phyloP scores from a whole-genome alignment of 257 asterid genomes.

The Solanum gracilifrons region DNA sequence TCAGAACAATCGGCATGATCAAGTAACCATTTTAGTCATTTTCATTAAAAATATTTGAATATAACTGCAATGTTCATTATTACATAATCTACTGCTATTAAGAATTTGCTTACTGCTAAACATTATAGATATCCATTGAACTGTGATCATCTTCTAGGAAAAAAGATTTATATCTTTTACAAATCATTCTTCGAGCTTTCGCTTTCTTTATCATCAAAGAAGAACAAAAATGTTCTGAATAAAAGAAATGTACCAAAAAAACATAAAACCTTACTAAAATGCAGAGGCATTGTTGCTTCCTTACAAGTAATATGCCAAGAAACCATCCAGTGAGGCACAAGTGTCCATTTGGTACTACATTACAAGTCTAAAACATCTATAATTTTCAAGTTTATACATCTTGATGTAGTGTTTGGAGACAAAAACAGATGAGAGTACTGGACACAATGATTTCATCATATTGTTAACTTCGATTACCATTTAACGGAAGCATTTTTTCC shows the following conservation, averaged over 20 bases:
- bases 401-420: too few species aligned
- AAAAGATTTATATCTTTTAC: not conserved
- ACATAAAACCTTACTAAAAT: not conserved
- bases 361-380: too few species aligned
- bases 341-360: too few species aligned
- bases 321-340: not conserved
- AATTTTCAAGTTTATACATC: too few species aligned
- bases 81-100: not conserved
- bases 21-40: not conserved
- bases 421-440: too few species aligned
- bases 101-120: not conserved
- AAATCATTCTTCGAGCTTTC: not conserved
- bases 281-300: not conserved
- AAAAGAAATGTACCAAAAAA: too few species aligned
- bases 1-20: not conserved
- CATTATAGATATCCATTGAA: not conserved
- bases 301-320: not conserved
- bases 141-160: not conserved
- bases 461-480: too few species aligned
- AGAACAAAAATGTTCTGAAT: too few species aligned
- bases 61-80: not conserved
- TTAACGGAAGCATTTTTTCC: too few species aligned
- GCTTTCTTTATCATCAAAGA: not conserved
- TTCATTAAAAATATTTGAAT: not conserved
- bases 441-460: too few species aligned